These are phyloP conservation scores for Themeda triandra DNA, from an alignment of 176 grass and related monocot genomes.

Conservation along the genomic window DNA sequence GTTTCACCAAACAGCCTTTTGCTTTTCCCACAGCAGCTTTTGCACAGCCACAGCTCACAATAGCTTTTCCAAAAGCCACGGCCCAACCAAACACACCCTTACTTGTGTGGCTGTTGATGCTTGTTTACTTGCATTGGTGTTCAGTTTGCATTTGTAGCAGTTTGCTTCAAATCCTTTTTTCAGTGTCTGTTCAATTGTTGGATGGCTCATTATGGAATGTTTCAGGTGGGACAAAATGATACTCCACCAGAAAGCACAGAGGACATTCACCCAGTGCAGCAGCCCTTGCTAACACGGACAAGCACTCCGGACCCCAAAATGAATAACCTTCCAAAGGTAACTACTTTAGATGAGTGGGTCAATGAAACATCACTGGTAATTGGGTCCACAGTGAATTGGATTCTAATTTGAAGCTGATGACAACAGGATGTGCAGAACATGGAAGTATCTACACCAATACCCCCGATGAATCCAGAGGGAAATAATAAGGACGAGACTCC, in stretches of 20 bases:
- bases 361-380: slow-evolving; percentile 10
- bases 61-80: too few species aligned
- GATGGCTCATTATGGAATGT: slow-evolving; percentile 15
- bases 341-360: neutral
- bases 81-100: neutral
- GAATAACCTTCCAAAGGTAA: slow-evolving; percentile 37
- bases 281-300: slow-evolving; percentile 22
- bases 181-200: neutral
- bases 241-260: slow-evolving; percentile 19
- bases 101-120: neutral
- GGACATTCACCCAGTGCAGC: slow-evolving; percentile 9
- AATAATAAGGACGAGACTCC: slow-evolving; percentile 37
- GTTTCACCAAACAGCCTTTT: too few species aligned
- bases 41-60: too few species aligned
- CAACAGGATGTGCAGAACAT: slow-evolving; percentile 42
- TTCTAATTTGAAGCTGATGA: slow-evolving; percentile 9
- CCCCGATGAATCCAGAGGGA: slow-evolving; percentile 39
- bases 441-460: slow-evolving; percentile 21
- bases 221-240: slow-evolving; percentile 48
- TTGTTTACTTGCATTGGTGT: neutral
- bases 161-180: neutral
- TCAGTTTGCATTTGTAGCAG: neutral
- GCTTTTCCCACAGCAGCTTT: too few species aligned
- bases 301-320: slow-evolving; percentile 17
- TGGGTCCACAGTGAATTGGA: slow-evolving; percentile 2